A percentile compares a stretch with the other conserved stretches of the same genome.
Evolutionary conservation across 2,329 filamentous ascomycete species (phyloP).

Genomic region (Ophiobolus disseminans): DNA sequence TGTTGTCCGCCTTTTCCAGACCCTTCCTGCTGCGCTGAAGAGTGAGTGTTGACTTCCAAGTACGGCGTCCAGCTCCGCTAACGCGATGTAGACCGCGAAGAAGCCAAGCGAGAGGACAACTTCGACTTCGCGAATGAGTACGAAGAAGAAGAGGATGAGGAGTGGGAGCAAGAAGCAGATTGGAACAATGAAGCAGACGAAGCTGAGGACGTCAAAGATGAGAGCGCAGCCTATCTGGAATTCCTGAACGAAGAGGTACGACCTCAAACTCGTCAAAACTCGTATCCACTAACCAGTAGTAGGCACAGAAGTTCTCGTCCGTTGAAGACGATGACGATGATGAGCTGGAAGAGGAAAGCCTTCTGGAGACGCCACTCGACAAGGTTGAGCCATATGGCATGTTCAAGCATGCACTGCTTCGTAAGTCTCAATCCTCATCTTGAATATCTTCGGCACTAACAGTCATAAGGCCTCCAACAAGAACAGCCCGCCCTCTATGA

Average conservation of each 20-base stretch:
- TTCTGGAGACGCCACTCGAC: constrained; percentile 93
- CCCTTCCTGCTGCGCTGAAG: constrained; percentile 84
- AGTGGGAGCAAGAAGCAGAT: constrained; percentile 79
- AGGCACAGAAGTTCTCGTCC: constrained; percentile 84
- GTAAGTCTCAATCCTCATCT: constrained; percentile 63
- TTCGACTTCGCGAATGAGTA: constrained; percentile 79
- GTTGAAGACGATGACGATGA: constrained; percentile 78
- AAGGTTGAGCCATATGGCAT: constrained; percentile 93
- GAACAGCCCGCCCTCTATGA: constrained; percentile 90
- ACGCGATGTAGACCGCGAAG: constrained; percentile 73
- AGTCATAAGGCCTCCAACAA: constrained; percentile 77
- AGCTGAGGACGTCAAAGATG: constrained; percentile 75
- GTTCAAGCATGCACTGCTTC: constrained; percentile 81
- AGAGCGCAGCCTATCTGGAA: constrained; percentile 92
- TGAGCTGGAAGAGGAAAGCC: constrained; percentile 87
- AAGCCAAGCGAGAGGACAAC: constrained; percentile 84
- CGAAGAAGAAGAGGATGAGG: constrained; percentile 76
- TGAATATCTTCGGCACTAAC: constrained; percentile 21
- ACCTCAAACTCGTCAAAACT: constrained; percentile 1
- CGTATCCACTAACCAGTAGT: constrained; percentile 34
- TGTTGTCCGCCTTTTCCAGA: constrained; percentile 89
- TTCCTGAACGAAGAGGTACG: constrained; percentile 90
- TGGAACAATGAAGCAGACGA: constrained; percentile 72
- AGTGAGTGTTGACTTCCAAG: constrained; percentile 60
- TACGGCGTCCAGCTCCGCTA: constrained; percentile 23